Base-by-base conservation (phyloP, 192 early-diverging fungal species). In the Coemansia sp. region DNA sequence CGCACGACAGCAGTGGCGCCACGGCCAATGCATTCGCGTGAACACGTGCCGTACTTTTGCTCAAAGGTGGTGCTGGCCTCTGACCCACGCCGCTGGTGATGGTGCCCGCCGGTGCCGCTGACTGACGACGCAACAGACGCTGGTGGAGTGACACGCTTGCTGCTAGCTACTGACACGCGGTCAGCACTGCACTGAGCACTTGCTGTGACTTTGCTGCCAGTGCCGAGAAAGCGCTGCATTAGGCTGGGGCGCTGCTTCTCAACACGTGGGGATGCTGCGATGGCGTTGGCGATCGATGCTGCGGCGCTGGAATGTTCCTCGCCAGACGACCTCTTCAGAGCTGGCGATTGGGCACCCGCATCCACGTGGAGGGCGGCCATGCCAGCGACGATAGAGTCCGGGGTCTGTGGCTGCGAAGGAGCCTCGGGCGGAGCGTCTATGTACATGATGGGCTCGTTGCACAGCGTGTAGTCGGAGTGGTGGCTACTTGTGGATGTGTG, bases 1-100 rank as follows among this genome's bases (percentile, higher is more conserved):
- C 92, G 87, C 40, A 98, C 96, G 2, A 96, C 90, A 0, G 96
- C 96, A 2, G 93, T 94, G 3, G 94, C 94, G 28, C 96, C 96
- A 67, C 86, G 86, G 8, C 94, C 96, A 35, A 98, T 91, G 66
- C 82, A 84, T 66, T 88, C 84, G 76, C 87, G 84, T 65, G 87
- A 83, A 66, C 89, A 91, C 1, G 84, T 58, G 50, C 94, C 94
- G 76, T 95, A 95, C 85, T 94, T 95, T 75, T 92, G 79, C 65
- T 76, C 79, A 67, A 82, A 82, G 18, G 66, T 65, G 4, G 70
- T 62, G 63, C 67, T 66, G 39, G 31, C 53, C 45, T 60, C 65
- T 2, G 74, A 76, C 31, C 73, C 73, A 36, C 61, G 61, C 35
- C 63, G 59, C 35, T 69, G 69, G 37, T 70, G 74, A 38, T 73